Conservation (phyloP, 441 rosid species). For the Monsonia emarginata region DNA sequence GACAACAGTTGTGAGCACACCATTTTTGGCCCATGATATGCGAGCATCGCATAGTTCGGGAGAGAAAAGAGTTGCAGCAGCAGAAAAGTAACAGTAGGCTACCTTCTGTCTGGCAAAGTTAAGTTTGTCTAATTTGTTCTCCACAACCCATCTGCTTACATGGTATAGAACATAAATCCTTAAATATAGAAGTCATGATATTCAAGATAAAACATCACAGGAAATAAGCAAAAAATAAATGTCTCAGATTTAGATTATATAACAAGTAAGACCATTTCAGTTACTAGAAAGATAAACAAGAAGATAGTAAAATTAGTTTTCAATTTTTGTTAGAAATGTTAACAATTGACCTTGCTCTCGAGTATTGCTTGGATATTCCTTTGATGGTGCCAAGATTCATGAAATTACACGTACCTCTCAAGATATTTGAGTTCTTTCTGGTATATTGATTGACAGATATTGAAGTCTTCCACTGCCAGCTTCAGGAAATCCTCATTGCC, state of each 20-base stretch:
- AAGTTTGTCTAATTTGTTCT: conserved; percentile 13
- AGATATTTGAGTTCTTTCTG: conserved; percentile 16
- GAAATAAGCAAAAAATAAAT: no score
- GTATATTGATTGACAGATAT: conserved; percentile 4
- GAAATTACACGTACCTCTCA: conserved; percentile 10
- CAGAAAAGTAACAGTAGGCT: conserved; percentile 10
- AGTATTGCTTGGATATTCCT: no score
- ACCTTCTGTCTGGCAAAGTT: conserved; percentile 12
- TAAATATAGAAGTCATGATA: no score
- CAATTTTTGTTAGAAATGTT: background rate
- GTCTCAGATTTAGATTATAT: no score
- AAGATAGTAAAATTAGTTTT: background rate
- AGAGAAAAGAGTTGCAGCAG: conserved; percentile 7
- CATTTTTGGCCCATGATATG: conserved; percentile 77
- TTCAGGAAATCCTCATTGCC: conserved; percentile 3
- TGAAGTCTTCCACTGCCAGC: conserved; percentile 9
- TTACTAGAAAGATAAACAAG: background rate
- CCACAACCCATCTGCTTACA: conserved; percentile 17
- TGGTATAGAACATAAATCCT: background rate
- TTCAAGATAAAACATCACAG: no score
- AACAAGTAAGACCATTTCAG: background rate
- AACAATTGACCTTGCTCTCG: no score
- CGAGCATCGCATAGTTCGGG: conserved; percentile 43
- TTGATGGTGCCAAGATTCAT: no score
- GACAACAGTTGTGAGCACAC: conserved; percentile 67